These are phyloP conservation scores for Trypanosomatidae sp. DNA, from an alignment of 208 protist genomes.

Conservation along the genomic window DNA sequence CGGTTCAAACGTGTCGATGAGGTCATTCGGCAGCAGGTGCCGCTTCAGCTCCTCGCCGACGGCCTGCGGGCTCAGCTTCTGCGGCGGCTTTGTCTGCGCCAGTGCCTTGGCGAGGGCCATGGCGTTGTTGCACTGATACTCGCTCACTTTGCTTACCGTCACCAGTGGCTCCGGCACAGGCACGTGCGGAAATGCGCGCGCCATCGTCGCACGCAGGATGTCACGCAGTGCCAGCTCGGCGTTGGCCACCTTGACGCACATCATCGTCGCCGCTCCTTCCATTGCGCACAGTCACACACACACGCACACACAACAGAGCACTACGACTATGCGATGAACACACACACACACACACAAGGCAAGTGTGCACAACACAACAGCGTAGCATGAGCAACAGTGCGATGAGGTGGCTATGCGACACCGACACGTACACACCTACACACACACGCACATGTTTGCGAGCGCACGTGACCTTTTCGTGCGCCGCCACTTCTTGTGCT, in stretches of 20 bases:
- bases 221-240: slow-evolving; percentile 74
- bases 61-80: slow-evolving; percentile 74
- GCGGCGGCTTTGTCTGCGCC: slow-evolving; percentile 45
- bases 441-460: too few species aligned
- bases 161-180: slow-evolving; percentile 53
- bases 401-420: too few species aligned
- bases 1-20: slow-evolving; percentile 77
- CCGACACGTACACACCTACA: too few species aligned
- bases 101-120: slow-evolving; percentile 87
- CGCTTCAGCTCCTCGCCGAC: slow-evolving; percentile 80
- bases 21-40: slow-evolving; percentile 54
- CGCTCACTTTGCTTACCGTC: slow-evolving; percentile 63
- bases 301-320: too few species aligned
- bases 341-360: too few species aligned
- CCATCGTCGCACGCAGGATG: slow-evolving; percentile 55
- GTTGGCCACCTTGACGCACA: slow-evolving; percentile 21
- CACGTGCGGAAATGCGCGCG: slow-evolving; percentile 68
- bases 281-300: background rate
- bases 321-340: too few species aligned
- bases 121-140: slow-evolving; percentile 95
- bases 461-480: too few species aligned
- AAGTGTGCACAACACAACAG: too few species aligned
- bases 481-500: too few species aligned
- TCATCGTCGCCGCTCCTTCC: background rate
- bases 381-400: too few species aligned